Conservation (phyloP, 2,329 filamentous ascomycete species). For the Fusarium equiseti region DNA sequence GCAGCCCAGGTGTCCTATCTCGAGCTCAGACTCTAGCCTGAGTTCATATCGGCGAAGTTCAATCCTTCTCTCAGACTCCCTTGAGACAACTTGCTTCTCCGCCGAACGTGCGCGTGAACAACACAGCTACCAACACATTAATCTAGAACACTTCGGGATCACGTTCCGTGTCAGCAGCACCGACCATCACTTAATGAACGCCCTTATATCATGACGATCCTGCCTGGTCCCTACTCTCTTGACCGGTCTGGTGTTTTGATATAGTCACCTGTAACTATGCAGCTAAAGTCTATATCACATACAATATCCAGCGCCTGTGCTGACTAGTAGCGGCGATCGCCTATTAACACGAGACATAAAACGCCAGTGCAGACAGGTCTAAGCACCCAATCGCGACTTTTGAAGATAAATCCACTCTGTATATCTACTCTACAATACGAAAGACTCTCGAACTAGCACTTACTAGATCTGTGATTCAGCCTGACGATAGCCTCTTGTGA, state of each 20-base stretch:
- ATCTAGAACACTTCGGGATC: background rate
- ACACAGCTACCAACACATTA: background rate
- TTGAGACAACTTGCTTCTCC: constrained; percentile 1
- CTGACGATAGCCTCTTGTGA: background rate
- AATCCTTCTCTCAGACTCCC: background rate
- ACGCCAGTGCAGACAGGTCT: constrained; percentile 14
- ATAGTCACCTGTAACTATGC: constrained; percentile 14
- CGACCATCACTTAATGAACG: background rate
- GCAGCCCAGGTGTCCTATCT: background rate
- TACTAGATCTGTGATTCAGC: background rate
- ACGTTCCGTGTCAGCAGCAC: background rate
- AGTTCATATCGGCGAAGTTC: background rate
- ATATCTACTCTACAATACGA: background rate
- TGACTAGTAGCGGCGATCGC: constrained; percentile 9
- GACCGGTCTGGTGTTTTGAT: background rate
- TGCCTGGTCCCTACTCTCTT: background rate
- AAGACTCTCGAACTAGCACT: background rate
- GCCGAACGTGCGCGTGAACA: background rate
- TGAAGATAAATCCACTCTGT: constrained; percentile 6
- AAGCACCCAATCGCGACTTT: constrained; percentile 28
- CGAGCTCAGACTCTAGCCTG: background rate
- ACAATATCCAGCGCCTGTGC: constrained; percentile 12
- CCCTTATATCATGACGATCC: background rate
- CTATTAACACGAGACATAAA: constrained; percentile 26
- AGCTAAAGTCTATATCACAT: constrained; percentile 26